phyloP scores from a whole-genome alignment of 2,329 filamentous ascomycete genomes.

The Cladosporium sp. region DNA sequence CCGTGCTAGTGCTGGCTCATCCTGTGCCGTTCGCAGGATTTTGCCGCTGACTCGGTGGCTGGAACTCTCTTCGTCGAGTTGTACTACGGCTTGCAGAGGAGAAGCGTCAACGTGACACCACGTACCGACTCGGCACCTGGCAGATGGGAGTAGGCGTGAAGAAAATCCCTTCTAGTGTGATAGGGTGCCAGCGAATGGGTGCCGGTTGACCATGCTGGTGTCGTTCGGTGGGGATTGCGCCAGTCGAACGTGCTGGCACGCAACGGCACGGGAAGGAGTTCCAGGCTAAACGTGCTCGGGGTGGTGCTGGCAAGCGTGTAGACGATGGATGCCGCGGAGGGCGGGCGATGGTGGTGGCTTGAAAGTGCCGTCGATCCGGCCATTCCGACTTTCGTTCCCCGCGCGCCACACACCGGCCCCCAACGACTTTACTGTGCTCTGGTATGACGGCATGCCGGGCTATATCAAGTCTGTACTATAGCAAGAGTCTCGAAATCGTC shows the following conservation, averaged over 20 bases:
- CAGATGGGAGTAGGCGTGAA: too few species aligned
- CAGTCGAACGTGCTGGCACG: too few species aligned
- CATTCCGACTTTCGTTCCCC: neutral
- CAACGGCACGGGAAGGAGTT: neutral
- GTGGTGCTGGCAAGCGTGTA: too few species aligned
- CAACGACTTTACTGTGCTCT: neutral
- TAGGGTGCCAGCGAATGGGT: too few species aligned
- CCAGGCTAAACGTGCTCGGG: too few species aligned
- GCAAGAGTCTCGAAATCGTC: neutral
- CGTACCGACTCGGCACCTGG: neutral
- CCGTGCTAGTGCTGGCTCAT: neutral
- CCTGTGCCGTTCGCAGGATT: neutral
- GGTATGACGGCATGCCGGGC: too few species aligned
- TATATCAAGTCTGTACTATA: neutral
- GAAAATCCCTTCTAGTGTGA: too few species aligned
- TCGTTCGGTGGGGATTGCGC: neutral
- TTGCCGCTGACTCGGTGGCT: neutral
- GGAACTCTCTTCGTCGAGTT: neutral
- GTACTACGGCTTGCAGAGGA: neutral
- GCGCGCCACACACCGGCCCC: neutral
- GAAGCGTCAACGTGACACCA: neutral
- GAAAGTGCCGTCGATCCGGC: neutral
- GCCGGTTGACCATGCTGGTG: neutral
- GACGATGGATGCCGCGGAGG: too few species aligned
- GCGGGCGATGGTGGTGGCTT: neutral